These are phyloP conservation scores for Cordyceps javanica DNA, from an alignment of 2,329 filamentous ascomycete genomes.

Conservation along the genomic window DNA sequence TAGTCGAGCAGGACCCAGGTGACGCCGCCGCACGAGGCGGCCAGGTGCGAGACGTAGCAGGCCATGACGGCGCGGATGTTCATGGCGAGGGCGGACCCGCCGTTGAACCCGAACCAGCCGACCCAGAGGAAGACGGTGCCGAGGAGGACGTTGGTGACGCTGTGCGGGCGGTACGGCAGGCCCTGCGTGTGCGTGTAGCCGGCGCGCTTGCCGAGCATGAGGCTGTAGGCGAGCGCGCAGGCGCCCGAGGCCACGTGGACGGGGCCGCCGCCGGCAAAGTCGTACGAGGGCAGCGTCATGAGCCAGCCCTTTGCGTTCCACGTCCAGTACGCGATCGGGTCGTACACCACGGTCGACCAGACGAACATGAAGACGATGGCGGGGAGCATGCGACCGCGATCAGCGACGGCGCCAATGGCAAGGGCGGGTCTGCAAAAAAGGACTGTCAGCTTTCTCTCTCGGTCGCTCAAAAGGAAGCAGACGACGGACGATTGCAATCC, in stretches of 20 bases:
- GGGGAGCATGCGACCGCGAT: conserved; percentile 57
- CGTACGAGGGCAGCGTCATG: conserved; percentile 60
- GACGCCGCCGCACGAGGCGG: conserved; percentile 73
- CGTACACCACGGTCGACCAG: conserved; percentile 67
- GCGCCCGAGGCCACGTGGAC: conserved; percentile 70
- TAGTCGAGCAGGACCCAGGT: conserved; percentile 86
- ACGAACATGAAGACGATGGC: conserved; percentile 61
- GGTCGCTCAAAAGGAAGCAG: background rate
- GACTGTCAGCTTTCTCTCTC: background rate
- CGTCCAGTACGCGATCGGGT: conserved; percentile 70
- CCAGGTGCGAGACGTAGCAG: conserved; percentile 79
- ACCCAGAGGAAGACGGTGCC: conserved; percentile 80
- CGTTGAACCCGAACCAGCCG: conserved; percentile 96
- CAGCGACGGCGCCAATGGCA: conserved; percentile 54
- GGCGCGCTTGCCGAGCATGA: conserved; percentile 65
- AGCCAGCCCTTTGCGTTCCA: conserved; percentile 73
- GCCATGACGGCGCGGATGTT: conserved; percentile 89
- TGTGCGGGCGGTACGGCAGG: conserved; percentile 64
- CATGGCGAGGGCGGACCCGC: conserved; percentile 71
- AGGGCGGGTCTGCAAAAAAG: conserved; percentile 42
- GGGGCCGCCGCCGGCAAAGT: conserved; percentile 70
- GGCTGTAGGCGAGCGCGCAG: conserved; percentile 64
- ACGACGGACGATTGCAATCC: too few relatives aligned
- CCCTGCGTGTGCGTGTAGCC: conserved; percentile 56
- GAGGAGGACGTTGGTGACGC: conserved; percentile 66